Evolutionary conservation across 2,329 filamentous ascomycete genomes (phyloP).

Genomic region (Phialocephala subalpina): DNA sequence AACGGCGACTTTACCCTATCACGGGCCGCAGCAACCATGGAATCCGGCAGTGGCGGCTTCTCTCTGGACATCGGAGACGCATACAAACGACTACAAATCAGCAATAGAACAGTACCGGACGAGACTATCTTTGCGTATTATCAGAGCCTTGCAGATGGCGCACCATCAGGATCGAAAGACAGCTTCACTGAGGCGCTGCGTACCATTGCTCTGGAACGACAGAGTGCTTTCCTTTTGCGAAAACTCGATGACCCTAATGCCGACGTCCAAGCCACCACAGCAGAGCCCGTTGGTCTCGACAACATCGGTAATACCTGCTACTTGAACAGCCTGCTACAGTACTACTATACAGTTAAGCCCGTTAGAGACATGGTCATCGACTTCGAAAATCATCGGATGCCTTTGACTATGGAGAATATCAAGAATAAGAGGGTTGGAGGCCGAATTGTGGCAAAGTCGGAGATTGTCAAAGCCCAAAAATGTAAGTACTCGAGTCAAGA

Average conservation of each 20-base stretch:
- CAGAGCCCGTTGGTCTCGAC: conserved; percentile 82
- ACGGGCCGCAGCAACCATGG: conserved; percentile 39
- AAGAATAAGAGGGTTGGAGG: conserved; percentile 78
- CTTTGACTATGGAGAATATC: conserved; percentile 69
- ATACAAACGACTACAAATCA: conserved; percentile 44
- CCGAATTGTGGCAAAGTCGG: conserved; percentile 65
- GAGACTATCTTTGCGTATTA: conserved; percentile 44
- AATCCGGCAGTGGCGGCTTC: conserved; percentile 36
- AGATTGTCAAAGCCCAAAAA: conserved; percentile 69
- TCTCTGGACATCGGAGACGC: conserved; percentile 41
- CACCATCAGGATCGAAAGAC: conserved; percentile 41
- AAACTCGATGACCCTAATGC: conserved; percentile 46
- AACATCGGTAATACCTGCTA: conserved; percentile 99
- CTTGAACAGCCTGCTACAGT: conserved; percentile 94
- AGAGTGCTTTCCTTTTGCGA: conserved; percentile 42
- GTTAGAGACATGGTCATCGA: conserved; percentile 82
- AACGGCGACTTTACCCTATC: conserved; percentile 38
- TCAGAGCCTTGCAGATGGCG: conserved; percentile 38
- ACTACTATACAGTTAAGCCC: conserved; percentile 87
- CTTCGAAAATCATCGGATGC: conserved; percentile 75
- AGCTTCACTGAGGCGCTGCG: conserved; percentile 43
- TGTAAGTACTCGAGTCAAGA: conserved; percentile 63
- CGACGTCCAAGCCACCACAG: conserved; percentile 38
- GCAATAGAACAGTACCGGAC: conserved; percentile 36
- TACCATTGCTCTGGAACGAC: conserved; percentile 42